Evolutionary conservation across 306 rosid genomes (phyloP).

Genomic region (Lathyrus oleraceus): DNA sequence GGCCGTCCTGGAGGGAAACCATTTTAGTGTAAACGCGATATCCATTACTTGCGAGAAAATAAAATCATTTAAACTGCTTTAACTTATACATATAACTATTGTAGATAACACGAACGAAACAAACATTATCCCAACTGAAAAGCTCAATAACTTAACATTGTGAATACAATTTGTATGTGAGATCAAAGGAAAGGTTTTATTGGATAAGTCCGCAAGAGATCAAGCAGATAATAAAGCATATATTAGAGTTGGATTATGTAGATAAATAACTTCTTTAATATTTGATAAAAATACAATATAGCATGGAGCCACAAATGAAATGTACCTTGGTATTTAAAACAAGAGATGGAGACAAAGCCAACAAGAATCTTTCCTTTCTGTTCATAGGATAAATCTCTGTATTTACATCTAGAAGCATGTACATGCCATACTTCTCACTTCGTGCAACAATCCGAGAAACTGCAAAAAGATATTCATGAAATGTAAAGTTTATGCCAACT

Average conservation of each 20-base stretch:
- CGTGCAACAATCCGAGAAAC: constrained; percentile 76
- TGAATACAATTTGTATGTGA: not conserved
- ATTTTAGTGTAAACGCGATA: constrained; percentile 27
- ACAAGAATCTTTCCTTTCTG: constrained; percentile 59
- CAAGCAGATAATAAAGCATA: constrained; percentile 12
- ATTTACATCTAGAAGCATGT: constrained; percentile 72
- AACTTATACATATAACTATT: constrained; percentile 4
- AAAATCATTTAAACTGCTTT: constrained; percentile 13
- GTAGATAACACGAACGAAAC: not conserved
- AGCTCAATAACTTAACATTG: not conserved
- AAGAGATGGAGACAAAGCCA: constrained; percentile 77
- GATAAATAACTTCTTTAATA: not conserved
- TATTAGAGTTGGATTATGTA: not conserved
- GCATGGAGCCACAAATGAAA: not conserved
- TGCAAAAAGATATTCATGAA: constrained; percentile 32
- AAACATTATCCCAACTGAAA: not conserved
- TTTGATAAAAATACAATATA: not conserved
- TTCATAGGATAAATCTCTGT: constrained; percentile 80
- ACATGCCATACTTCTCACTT: constrained; percentile 77
- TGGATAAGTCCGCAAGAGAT: not conserved
- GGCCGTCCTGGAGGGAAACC: constrained; percentile 58
- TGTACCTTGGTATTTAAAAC: constrained; percentile 65
- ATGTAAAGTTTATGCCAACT: not conserved
- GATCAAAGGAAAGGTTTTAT: not conserved
- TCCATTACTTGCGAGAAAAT: not conserved